phyloP scores from a whole-genome alignment of 176 grass and related monocot genomes.

The Musa beccarii region DNA sequence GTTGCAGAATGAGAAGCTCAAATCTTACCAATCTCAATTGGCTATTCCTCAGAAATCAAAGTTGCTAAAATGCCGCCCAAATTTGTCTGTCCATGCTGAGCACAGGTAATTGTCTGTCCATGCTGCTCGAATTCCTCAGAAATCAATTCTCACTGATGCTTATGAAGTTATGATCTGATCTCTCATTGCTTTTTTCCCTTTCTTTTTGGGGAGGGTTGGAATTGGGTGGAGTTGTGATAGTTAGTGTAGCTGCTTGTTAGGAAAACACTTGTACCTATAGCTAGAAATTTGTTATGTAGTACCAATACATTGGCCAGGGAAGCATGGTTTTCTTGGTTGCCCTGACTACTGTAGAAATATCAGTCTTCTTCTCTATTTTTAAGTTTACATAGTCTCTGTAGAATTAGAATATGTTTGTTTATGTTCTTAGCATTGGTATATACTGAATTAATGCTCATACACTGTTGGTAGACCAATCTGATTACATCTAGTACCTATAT shows the following conservation, averaged over 20 bases:
- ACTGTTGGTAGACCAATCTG: too few relatives aligned
- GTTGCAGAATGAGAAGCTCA: constrained; percentile 13
- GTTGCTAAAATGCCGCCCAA: neutral
- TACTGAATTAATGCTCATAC: too few relatives aligned
- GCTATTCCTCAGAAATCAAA: constrained; percentile 17
- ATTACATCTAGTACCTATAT: too few relatives aligned
- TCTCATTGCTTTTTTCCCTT: too few relatives aligned
- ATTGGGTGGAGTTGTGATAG: too few relatives aligned
- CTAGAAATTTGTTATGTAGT: neutral
- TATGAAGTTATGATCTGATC: neutral
- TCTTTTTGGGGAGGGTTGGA: too few relatives aligned
- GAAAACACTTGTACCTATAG: neutral
- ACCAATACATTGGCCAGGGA: too few relatives aligned
- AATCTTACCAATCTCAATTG: constrained; percentile 11
- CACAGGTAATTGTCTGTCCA: constrained; percentile 25
- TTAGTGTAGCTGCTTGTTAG: neutral
- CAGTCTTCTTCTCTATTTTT: too few relatives aligned
- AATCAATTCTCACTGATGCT: neutral
- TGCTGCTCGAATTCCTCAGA: neutral
- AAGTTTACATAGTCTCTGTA: too few relatives aligned
- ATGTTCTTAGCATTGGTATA: too few relatives aligned
- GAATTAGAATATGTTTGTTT: too few relatives aligned
- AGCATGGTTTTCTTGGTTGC: neutral
- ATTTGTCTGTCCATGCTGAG: constrained; percentile 32
- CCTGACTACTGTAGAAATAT: too few relatives aligned